These are phyloP conservation scores for Monosporozyma yasuniensis DNA, from an alignment of 805 yeast species.

Conservation along the genomic window DNA sequence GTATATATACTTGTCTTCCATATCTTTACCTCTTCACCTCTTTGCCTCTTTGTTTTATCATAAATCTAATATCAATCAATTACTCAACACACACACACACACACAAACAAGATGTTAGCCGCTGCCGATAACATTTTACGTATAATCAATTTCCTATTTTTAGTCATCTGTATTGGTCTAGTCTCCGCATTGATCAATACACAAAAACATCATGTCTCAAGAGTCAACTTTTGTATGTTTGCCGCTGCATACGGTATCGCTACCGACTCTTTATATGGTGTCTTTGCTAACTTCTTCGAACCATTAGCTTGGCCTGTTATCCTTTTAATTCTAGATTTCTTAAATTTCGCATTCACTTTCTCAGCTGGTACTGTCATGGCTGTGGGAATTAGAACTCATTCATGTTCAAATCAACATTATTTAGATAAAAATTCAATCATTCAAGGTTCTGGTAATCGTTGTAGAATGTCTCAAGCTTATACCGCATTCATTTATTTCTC, in stretches of 20 bases:
- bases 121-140: conserved; percentile 72
- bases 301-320: conserved; percentile 78
- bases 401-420: conserved; percentile 66
- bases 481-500: conserved; percentile 80
- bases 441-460: conserved; percentile 74
- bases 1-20: too few species aligned
- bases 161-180: conserved; percentile 75
- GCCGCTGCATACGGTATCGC: conserved; percentile 80
- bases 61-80: neutral
- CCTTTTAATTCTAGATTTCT: conserved; percentile 66
- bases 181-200: conserved; percentile 81
- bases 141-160: conserved; percentile 61
- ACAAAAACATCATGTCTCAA: conserved; percentile 47
- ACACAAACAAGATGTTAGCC: conserved; percentile 43
- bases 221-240: conserved; percentile 83
- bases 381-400: conserved; percentile 77
- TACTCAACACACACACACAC: neutral
- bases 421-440: conserved; percentile 55
- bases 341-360: conserved; percentile 85
- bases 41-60: too few species aligned
- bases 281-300: conserved; percentile 65
- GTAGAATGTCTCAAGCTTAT: conserved; percentile 89
- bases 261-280: conserved; percentile 72
- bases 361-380: conserved; percentile 94
- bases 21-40: neutral